Evolutionary conservation across 2,329 filamentous ascomycete species (phyloP).

Genomic region (Clarireedia homoeocarpa): DNA sequence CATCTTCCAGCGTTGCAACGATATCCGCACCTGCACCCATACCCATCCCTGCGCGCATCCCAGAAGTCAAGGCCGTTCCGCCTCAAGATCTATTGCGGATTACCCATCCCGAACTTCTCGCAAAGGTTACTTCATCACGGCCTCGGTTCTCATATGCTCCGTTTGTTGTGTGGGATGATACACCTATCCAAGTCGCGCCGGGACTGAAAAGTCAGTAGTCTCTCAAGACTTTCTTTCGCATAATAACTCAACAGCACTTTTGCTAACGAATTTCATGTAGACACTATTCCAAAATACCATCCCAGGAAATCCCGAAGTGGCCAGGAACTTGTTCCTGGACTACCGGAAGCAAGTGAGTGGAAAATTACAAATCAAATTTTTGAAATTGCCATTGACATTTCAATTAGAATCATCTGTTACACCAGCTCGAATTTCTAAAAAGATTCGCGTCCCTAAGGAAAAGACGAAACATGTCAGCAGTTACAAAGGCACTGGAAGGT

Average conservation of each 20-base stretch:
- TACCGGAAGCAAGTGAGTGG: slow-evolving; percentile 25
- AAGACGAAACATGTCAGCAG: slow-evolving; percentile 18
- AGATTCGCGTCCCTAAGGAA: slow-evolving; percentile 19
- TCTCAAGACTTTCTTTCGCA: neutral
- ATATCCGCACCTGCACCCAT: neutral
- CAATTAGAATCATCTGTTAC: slow-evolving; percentile 16
- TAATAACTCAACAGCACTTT: neutral
- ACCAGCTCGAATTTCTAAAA: slow-evolving; percentile 20
- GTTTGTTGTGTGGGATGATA: slow-evolving; percentile 22
- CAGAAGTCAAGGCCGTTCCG: neutral
- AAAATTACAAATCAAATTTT: neutral
- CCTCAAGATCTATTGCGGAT: slow-evolving; percentile 18
- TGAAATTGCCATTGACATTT: slow-evolving; percentile 5
- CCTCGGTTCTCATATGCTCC: slow-evolving; percentile 24
- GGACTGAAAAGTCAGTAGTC: slow-evolving; percentile 25
- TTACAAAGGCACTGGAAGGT: slow-evolving; percentile 24
- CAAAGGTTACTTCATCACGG: slow-evolving; percentile 16
- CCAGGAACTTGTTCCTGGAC: slow-evolving; percentile 24
- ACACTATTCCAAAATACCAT: slow-evolving; percentile 27
- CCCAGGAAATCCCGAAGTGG: slow-evolving; percentile 27
- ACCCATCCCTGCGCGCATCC: neutral
- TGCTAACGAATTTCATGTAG: slow-evolving; percentile 11
- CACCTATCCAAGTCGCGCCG: slow-evolving; percentile 20
- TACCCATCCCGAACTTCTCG: slow-evolving; percentile 21
- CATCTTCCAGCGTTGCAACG: neutral